Conservation (phyloP, 1,284 basidiomycete species). For the Calocybe gambosa region DNA sequence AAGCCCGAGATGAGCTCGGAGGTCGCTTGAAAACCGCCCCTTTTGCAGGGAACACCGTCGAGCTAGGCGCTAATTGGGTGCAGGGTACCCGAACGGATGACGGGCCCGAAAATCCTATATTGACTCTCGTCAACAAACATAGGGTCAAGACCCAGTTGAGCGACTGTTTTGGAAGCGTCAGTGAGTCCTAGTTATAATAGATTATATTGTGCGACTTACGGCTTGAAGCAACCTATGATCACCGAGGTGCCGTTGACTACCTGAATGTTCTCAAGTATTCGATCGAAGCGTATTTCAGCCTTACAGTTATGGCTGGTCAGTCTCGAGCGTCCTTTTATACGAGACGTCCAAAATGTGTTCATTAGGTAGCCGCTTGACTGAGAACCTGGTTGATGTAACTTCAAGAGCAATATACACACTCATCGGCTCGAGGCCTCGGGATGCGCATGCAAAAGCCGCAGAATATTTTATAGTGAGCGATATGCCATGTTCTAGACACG, state of each 20-base stretch:
- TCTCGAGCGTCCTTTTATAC: neutral
- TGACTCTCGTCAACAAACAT: slow-evolving; percentile 53
- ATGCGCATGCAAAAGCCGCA: slow-evolving; percentile 38
- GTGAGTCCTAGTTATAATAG: slow-evolving; percentile 28
- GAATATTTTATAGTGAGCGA: slow-evolving; percentile 46
- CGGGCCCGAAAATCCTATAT: slow-evolving; percentile 56
- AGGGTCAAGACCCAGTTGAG: slow-evolving; percentile 42
- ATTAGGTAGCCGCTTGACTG: slow-evolving; percentile 33
- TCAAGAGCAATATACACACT: slow-evolving; percentile 44
- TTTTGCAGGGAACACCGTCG: slow-evolving; percentile 46
- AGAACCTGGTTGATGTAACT: slow-evolving; percentile 41
- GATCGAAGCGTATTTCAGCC: slow-evolving; percentile 32
- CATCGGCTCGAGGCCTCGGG: slow-evolving; percentile 35
- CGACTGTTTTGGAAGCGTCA: slow-evolving; percentile 41
- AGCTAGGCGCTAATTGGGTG: slow-evolving; percentile 68
- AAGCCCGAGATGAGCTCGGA: slow-evolving; percentile 54
- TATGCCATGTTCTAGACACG: slow-evolving; percentile 4
- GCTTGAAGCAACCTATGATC: slow-evolving; percentile 43
- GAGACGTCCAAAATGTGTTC: neutral
- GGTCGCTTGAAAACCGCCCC: slow-evolving; percentile 48
- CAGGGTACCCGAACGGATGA: slow-evolving; percentile 52
- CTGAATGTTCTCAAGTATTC: slow-evolving; percentile 36
- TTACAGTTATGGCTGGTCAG: slow-evolving; percentile 39
- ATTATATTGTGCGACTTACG: neutral
- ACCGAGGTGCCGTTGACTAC: slow-evolving; percentile 42